Evolutionary conservation across 441 rosid species (phyloP).

Genomic region (Iberis amara): DNA sequence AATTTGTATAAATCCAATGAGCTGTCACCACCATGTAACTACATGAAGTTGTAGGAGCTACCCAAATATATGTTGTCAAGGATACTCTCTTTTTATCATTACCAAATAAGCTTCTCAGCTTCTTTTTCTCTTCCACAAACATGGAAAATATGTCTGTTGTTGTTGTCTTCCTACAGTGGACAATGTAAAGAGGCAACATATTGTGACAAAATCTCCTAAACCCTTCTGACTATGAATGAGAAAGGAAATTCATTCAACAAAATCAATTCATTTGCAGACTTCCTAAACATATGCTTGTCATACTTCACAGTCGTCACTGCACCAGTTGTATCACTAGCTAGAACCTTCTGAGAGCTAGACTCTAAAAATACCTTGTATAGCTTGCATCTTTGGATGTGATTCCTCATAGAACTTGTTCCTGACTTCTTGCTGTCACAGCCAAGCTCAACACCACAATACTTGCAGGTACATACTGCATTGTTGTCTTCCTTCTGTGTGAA

Average conservation of each 20-base stretch:
- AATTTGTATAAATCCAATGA: not conserved
- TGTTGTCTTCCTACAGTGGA: not conserved
- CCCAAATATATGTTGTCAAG: conserved; percentile 8
- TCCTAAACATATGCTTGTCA: not conserved
- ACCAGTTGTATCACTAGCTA: not conserved
- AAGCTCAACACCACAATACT: no score
- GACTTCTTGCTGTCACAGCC: no score
- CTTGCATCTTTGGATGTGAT: no score
- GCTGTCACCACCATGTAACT: conserved; percentile 4
- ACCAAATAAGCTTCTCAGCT: not conserved
- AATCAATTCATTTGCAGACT: not conserved
- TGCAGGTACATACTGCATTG: no score
- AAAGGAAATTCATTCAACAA: not conserved
- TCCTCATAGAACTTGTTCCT: no score
- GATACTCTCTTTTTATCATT: not conserved
- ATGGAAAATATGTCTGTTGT: not conserved
- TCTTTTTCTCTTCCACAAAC: not conserved
- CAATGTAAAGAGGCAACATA: not conserved
- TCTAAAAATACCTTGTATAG: no score
- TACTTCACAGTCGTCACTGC: not conserved
- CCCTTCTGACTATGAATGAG: not conserved
- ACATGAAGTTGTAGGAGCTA: not conserved
- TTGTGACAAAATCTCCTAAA: not conserved
- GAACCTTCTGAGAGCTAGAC: no score
- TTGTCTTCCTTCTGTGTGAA: no score